Evolutionary conservation across 257 asterid species (phyloP).

Genomic region (Ballota nigra): DNA sequence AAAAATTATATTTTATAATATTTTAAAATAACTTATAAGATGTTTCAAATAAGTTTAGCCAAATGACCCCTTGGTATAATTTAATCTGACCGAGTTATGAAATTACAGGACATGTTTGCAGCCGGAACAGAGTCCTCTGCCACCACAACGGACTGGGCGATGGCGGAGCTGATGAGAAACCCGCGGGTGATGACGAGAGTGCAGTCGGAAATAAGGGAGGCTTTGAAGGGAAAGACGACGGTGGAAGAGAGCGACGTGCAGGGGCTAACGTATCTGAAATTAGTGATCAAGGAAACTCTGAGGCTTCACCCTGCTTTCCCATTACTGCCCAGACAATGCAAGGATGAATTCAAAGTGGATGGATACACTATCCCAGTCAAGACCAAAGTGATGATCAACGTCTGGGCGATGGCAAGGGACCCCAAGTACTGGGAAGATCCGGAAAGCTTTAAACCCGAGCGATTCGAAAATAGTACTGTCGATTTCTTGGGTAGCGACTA

Average conservation of each 20-base stretch:
- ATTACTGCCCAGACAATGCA: conserved; percentile 30
- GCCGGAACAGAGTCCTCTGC: conserved; percentile 29
- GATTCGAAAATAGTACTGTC: conserved; percentile 17
- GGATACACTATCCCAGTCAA: conserved; percentile 30
- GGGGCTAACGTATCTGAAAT: conserved; percentile 20
- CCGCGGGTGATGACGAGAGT: conserved; percentile 2
- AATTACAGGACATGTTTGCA: conserved; percentile 10
- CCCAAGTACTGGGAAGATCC: conserved; percentile 33
- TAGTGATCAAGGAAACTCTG: conserved; percentile 22
- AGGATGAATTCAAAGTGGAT: conserved; percentile 18
- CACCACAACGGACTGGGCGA: conserved; percentile 29
- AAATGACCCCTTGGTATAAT: no score
- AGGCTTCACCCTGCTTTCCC: conserved; percentile 40
- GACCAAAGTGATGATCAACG: conserved; percentile 25
- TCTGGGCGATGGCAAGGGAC: conserved; percentile 34
- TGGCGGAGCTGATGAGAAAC: conserved; percentile 29
- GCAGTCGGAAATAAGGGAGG: not conserved
- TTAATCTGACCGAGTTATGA: not conserved
- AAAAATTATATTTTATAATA: no score
- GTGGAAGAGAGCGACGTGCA: conserved; percentile 18
- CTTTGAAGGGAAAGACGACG: not conserved
- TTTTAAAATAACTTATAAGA: no score
- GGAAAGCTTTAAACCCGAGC: conserved; percentile 21
- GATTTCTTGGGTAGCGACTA: conserved; percentile 27
- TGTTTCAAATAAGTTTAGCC: no score